Evolutionary conservation across 345 rosid genomes (phyloP), one percentile per base, ranked within the genome.

Genomic region (Citrus trifoliata): DNA sequence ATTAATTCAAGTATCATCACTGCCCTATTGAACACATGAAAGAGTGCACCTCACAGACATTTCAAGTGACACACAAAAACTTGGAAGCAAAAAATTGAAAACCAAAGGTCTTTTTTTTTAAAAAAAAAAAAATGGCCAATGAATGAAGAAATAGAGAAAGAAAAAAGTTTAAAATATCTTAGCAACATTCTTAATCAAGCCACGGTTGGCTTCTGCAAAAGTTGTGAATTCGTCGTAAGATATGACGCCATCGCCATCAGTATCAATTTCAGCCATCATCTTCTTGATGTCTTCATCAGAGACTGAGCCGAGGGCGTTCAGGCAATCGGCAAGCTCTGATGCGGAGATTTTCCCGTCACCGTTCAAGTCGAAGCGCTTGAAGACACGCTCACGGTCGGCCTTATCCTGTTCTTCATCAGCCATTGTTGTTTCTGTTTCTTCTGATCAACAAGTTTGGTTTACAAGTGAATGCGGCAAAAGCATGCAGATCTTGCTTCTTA

Each of bases 201-300:
- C 97, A 21, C 86, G 88, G 81, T 95, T 95, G 32, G 91, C 93
- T 4, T 38, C n/a, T 19, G 99, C 99, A 48, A 95, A 95, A 10
- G 80, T 87, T 7, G 81, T 82, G 85, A 87, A 95, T 74, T 93
- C 99, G 40, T 89, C 30, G 63, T 80, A 88, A 0, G 99, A 93
- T 42, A 95, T 95, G 88, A 35, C 87, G 9, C 99, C 99, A 70
- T 95, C 97, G 5, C 98, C 98, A 32, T 95, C 92, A 0, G 96
- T 92, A 71, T 95, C 99, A 32, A 95, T 93, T 88, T 93, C 98
- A 0, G 83, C 86, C 99, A 95, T 95, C 99, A 93, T 95, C 25
- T 91, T 84, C 37, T 86, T 85, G 25, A 92, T 55, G 77, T 95
- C 99, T 0, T 90, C 99, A 0, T 48, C 60, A 0, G 94, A 87